Conservation (phyloP, 176 grass and related monocot species). For the Aegilops tauschii region DNA sequence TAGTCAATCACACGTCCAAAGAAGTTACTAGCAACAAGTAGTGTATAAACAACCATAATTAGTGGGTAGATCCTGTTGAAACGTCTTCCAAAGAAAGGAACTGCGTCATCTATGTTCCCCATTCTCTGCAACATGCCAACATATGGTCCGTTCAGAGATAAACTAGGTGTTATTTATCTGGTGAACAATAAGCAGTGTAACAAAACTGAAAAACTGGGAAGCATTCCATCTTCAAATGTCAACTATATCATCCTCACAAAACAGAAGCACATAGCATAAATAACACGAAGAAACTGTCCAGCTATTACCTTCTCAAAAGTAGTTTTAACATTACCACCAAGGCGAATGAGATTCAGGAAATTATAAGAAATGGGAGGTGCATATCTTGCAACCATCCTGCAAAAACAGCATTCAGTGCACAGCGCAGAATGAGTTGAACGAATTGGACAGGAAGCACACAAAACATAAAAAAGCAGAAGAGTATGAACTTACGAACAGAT, state of each 20-base stretch:
- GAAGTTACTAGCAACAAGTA: slow-evolving; percentile 96
- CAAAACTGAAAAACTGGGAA: background rate
- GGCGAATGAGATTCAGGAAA: slow-evolving; percentile 97
- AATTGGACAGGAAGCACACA: slow-evolving; percentile 22
- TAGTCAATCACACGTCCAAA: slow-evolving; percentile 89
- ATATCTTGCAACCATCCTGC: slow-evolving; percentile 99
- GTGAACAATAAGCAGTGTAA: background rate
- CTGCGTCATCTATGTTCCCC: slow-evolving; percentile 98
- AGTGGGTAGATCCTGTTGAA: slow-evolving; percentile 99
- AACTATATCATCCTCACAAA: background rate
- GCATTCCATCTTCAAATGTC: slow-evolving; percentile 10
- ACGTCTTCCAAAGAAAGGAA: slow-evolving; percentile 98
- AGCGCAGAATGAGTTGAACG: slow-evolving; percentile 16
- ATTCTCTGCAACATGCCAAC: slow-evolving; percentile 75
- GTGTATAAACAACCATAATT: slow-evolving; percentile 97
- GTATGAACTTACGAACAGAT: slow-evolving; percentile 94
- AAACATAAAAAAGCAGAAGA: slow-evolving; percentile 21
- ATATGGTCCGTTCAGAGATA: slow-evolving; percentile 21
- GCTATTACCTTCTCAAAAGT: slow-evolving; percentile 85
- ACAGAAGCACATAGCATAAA: slow-evolving; percentile 5
- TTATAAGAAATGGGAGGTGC: slow-evolving; percentile 99
- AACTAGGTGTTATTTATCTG: slow-evolving; percentile 13
- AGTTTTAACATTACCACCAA: slow-evolving; percentile 84
- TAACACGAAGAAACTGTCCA: slow-evolving; percentile 9
- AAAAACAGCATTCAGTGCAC: slow-evolving; percentile 40